Evolutionary conservation across 2,329 filamentous ascomycete genomes (phyloP).

Genomic region (Plenodomus biglobosus): DNA sequence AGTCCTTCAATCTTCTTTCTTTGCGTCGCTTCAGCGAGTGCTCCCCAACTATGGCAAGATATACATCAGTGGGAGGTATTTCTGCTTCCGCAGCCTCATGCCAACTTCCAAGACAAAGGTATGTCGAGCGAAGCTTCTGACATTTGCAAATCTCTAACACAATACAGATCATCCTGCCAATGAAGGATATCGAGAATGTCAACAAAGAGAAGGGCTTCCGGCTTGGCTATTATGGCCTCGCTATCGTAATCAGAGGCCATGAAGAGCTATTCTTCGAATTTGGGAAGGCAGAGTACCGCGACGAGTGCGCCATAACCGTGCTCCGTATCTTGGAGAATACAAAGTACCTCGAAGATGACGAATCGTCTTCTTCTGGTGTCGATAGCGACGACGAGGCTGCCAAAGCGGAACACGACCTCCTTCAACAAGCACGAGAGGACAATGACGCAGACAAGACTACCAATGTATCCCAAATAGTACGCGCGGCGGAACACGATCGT

Average conservation of each 20-base stretch:
- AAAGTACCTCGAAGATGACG: slow-evolving; percentile 70
- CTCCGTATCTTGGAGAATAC: slow-evolving; percentile 74
- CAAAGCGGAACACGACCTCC: slow-evolving; percentile 75
- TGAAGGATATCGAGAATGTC: slow-evolving; percentile 89
- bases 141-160: slow-evolving; percentile 1
- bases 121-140: slow-evolving; percentile 7
- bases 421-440: slow-evolving; percentile 69
- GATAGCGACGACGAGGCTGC: slow-evolving; percentile 72
- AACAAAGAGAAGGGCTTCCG: slow-evolving; percentile 95
- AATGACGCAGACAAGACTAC: slow-evolving; percentile 19
- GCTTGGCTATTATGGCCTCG: slow-evolving; percentile 85
- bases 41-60: slow-evolving; percentile 94
- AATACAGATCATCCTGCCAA: slow-evolving; percentile 70
- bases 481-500: slow-evolving; percentile 52
- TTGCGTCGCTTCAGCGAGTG: slow-evolving; percentile 86
- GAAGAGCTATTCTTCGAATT: slow-evolving; percentile 99
- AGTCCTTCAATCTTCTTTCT: slow-evolving; percentile 84
- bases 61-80: slow-evolving; percentile 82
- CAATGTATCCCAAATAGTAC: slow-evolving; percentile 33
- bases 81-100: slow-evolving; percentile 91
- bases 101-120: slow-evolving; percentile 85
- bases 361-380: slow-evolving; percentile 67
- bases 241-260: slow-evolving; percentile 89
- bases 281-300: slow-evolving; percentile 70
- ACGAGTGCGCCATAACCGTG: slow-evolving; percentile 84